Percentiles rank a stretch among this genome's conserved stretches.
These are phyloP conservation scores for Parmelia sp. DNA, from an alignment of 495 filamentous ascomycete species.

Conservation along the genomic window DNA sequence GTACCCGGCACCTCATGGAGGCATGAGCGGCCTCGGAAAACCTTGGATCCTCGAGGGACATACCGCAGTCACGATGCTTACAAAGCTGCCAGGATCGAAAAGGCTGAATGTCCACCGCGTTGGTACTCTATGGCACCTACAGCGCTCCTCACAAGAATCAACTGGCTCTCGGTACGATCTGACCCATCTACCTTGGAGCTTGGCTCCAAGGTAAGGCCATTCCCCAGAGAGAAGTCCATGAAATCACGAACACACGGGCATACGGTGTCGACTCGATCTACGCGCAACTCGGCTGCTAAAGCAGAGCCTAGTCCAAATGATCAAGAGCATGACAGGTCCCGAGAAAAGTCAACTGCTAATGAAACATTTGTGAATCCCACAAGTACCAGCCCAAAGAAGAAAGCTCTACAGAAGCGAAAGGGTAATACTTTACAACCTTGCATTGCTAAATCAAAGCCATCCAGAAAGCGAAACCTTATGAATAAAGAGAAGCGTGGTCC, in stretches of 20 bases:
- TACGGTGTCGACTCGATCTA: background rate
- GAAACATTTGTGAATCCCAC: background rate
- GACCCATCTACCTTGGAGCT: background rate
- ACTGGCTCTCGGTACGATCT: background rate
- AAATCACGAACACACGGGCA: background rate
- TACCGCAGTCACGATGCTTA: background rate
- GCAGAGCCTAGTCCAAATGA: background rate
- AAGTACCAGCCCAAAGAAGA: background rate
- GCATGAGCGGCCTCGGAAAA: background rate
- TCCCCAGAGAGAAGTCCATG: background rate
- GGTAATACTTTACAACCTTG: background rate
- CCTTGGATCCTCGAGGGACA: background rate
- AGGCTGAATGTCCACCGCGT: background rate
- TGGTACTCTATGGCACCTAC: background rate
- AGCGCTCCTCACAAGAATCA: background rate
- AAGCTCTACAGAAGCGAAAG: background rate
- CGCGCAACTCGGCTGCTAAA: background rate
- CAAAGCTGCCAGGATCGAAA: background rate
- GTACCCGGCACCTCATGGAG: background rate
- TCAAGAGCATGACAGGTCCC: background rate
- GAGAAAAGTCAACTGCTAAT: background rate
- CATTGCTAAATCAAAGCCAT: background rate
- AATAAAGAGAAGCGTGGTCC: background rate
- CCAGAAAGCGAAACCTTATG: background rate
- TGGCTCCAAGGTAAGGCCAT: background rate